Base-by-base conservation (phyloP, 208 protist genomes). In the Angomonas deanei region DNA sequence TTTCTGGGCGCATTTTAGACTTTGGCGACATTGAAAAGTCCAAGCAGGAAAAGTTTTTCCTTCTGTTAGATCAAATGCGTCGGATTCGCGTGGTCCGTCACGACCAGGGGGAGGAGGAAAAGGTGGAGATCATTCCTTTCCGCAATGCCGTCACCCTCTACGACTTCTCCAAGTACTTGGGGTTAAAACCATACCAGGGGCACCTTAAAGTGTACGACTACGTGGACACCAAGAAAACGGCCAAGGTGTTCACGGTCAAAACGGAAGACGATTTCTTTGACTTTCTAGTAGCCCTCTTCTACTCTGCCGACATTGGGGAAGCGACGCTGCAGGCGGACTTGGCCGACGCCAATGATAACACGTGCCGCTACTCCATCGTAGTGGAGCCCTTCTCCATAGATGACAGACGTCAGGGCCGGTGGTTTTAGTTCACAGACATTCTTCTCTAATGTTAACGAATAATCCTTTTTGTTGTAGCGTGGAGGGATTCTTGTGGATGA, bases 181-280 rank as follows among this genome's bases (percentile, higher is more conserved):
- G 72, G 26, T 28, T 92, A 23, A 17, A 27, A 30, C 88, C 88
- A 21, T 94, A 94, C 68, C 72, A 65, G 27, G 88, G 88, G 13
- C 84, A 94, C 65, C 62, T 94, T 26, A 94, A 94, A 66, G 76
- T 92, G 36, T 94, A 92, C 64, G 76, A 94, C 74, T 86, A 78
- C 52, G 52, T 87, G 11, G 85, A 94, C 61, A 19, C 80, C 15
- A 28, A 76, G 6, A 73, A 79, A 39, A 92, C 84, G 23, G 64
- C 65, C 56, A 66, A 74, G 23, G 64, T 74, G n/a, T 57, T 85
- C 27, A 94, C 88, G 27, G 65, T 94, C 31, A 79, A 79, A 38
- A 66, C 77, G 50, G 88, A 94, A 66, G 84, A 94, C 54, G 64
- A 59, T 0, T 94, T 88, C 61, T 94, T 94, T 72, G 88, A 94